Percentiles rank a stretch among this genome's conserved stretches.
phyloP scores from a whole-genome alignment of 2,329 filamentous ascomycete species.

The Rosellinia necatrix region DNA sequence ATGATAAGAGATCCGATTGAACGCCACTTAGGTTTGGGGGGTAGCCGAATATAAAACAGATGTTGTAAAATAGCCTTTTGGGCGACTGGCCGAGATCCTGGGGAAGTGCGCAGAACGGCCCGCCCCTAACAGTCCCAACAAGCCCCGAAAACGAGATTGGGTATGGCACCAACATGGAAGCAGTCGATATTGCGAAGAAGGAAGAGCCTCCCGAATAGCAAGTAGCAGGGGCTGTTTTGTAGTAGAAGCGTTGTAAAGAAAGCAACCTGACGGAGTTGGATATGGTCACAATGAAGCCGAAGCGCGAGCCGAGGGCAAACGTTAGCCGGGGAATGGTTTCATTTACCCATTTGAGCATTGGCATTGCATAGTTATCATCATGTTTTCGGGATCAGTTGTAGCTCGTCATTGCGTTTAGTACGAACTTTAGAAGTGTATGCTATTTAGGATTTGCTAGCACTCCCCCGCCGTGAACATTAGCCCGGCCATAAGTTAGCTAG shows the following conservation, averaged over 20 bases:
- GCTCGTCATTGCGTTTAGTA: no score
- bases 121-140: neutral
- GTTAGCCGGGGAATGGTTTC: neutral
- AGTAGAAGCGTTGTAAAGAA: neutral
- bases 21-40: neutral
- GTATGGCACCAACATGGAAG: neutral
- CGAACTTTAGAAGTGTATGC: no score
- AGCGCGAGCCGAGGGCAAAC: neutral
- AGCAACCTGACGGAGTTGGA: neutral
- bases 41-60: neutral
- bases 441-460: no score
- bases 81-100: neutral
- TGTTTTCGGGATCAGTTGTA: no score
- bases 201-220: neutral
- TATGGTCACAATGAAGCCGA: neutral
- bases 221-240: neutral
- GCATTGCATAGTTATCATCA: neutral
- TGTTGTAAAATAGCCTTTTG: neutral
- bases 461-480: no score
- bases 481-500: no score
- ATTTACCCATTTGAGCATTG: neutral
- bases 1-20: neutral
- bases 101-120: neutral
- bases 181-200: neutral
- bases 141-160: neutral